Base-by-base conservation (phyloP, 2,329 filamentous ascomycete species). In the Fusarium sp. region DNA sequence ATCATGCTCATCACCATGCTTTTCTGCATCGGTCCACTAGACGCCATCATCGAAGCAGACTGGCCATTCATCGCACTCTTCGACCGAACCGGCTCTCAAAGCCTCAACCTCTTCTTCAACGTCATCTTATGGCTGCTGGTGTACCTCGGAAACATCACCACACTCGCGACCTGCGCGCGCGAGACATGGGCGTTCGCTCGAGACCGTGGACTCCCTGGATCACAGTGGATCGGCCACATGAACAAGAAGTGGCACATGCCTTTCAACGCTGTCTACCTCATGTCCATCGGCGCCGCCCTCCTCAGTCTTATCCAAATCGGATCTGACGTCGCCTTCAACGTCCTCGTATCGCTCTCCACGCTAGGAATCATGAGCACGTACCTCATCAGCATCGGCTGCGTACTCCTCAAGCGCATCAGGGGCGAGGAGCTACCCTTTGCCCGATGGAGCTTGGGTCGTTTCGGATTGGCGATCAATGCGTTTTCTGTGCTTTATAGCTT, bases 231-330 rank as follows among this genome's bases (percentile, higher is more conserved):
- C 1, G 56, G 62, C 0, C 62, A 65, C 9, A 66, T 65, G 62
- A 62, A 65, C 15, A 65, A 32, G 55, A 65, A 62, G 12, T 65
- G 62, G 62, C 62, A 65, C 17, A 62, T 65, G 56, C 62, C 62
- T 1, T 65, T 65, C 19, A 48, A 56, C 20, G 62, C 62, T 2
- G 62, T 65, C 2, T 65, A 65, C 11, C 62, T 65, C 6, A 62
- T 65, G 56, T 65, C 62, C 3, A 40, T 65, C 1, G 62, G 62
- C 5, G 62, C 62, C 10, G 62, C 62, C 11, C 62, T 65, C 0
- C 49, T 65, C 0, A 52, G 40, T 14, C 49, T 65, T 3, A 65
- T 65, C 8, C 62, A 65, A 4, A 66, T 65, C 1, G 62, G 62
- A 1, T 65, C 62, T 12, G 46, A 58, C 4, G 56, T 65, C 3